These are phyloP conservation scores for Talaromyces proteolyticus DNA, from an alignment of 495 filamentous ascomycete genomes.

Conservation along the genomic window DNA sequence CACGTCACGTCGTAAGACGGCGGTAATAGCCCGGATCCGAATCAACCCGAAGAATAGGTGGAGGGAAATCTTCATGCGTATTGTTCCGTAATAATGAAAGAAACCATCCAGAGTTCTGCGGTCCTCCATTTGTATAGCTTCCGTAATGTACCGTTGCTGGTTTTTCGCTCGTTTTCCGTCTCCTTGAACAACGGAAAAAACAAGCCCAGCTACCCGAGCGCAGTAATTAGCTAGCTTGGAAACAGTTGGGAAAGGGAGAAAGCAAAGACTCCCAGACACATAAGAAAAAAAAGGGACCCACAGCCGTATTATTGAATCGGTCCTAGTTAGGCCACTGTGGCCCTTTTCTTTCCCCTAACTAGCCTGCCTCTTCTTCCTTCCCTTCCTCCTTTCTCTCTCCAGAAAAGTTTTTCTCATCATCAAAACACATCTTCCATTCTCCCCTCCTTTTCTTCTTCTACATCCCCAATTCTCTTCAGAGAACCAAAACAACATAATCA, in stretches of 20 bases:
- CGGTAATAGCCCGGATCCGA: not conserved
- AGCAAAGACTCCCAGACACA: no score
- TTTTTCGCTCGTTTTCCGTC: no score
- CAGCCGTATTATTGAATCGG: not conserved
- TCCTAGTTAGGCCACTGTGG: constrained; percentile 1
- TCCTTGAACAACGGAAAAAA: no score
- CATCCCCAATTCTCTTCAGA: constrained; percentile 19
- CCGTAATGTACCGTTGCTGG: no score
- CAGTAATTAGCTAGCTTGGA: no score
- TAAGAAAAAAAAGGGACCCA: no score
- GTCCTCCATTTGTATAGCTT: no score
- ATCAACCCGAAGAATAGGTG: not conserved
- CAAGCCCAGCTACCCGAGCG: no score
- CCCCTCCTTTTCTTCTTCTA: constrained; percentile 23
- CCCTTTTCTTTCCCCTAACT: not conserved
- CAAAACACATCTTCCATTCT: constrained; percentile 12
- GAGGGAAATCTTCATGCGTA: no score
- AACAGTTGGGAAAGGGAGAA: not conserved
- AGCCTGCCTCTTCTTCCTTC: not conserved
- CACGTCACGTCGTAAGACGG: no score
- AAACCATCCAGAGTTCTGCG: no score
- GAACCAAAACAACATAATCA: constrained; percentile 38
- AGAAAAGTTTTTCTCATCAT: not conserved
- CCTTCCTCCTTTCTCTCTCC: constrained; percentile 1
- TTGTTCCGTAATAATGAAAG: no score